Evolutionary conservation across 495 filamentous ascomycete species (phyloP), one percentile per base, ranked within the genome.

Genomic region (Penicillium bovifimosum): DNA sequence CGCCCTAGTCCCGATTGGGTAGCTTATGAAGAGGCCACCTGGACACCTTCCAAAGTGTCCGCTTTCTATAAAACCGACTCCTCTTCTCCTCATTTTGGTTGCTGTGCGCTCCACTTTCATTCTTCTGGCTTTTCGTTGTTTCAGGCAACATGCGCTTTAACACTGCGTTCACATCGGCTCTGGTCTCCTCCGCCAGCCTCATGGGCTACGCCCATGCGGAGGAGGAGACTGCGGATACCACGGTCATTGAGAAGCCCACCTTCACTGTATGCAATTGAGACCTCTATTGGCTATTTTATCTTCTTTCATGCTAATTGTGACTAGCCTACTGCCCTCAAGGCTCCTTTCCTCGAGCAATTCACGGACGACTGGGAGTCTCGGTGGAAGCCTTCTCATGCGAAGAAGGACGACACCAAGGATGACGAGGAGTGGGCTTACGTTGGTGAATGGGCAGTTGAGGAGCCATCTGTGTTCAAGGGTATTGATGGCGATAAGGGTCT

Each of bases 401-500:
- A 97, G 82, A 97, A 97, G 81, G 88, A 95, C 53, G 85, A 88
- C 63, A 85, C 88, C 62, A 81, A 80, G 61, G 78, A 84, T 29
- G 88, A 91, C 47, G 93, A 98, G 69, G 93, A 97, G 61, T 97
- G 93, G 93, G 90, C 91, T 46, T 99, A 96, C 68, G 85, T 97
- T 55, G 95, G 95, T 70, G 85, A 90, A 67, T 99, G 95, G 95
- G 67, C 88, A 34, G 95, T 97, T 44, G 95, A 99, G 75, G 95
- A 97, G 80, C 95, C 95, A 54, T 76, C 74, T 59, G 85, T 95
- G 64, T 84, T 89, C 67, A 95, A 95, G 80, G 95, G 90, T 49
- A 96, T 96, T 59, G 87, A 93, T 65, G 91, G 89, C 42, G 92
- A 97, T 77, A 90, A 92, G 76, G 93, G 92, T 72, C 84, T 99